These are phyloP conservation scores for Cryptosporidium viatorum DNA, from an alignment of 169 alveolate species.

Conservation along the genomic window DNA sequence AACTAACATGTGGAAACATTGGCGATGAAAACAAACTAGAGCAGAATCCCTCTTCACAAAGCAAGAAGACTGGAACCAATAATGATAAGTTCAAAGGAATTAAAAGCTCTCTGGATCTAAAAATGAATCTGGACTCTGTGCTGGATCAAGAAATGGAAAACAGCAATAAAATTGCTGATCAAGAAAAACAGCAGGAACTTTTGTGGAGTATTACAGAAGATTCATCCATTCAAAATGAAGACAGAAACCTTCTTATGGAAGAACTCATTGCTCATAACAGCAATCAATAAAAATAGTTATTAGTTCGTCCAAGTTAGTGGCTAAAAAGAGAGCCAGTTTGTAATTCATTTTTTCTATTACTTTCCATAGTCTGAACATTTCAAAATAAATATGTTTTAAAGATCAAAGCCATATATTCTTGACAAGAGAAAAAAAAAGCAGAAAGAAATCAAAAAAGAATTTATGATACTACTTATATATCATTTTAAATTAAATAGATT, in stretches of 20 bases:
- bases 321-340: neutral
- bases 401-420: too few species aligned
- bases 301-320: constrained; percentile 9
- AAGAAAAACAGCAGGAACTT: constrained; percentile 50
- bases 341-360: neutral
- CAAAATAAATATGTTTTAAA: too few species aligned
- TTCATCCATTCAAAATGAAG: constrained; percentile 27
- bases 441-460: neutral
- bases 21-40: neutral
- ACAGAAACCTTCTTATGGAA: constrained; percentile 13
- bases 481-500: constrained; percentile 10
- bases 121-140: constrained; percentile 9
- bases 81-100: neutral
- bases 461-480: neutral
- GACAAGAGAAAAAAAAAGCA: too few species aligned
- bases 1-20: neutral
- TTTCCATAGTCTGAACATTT: neutral
- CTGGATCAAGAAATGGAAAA: constrained; percentile 26
- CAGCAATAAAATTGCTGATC: neutral
- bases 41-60: neutral
- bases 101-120: neutral
- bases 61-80: neutral
- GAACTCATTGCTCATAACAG: constrained; percentile 24
- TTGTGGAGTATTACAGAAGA: constrained; percentile 60
- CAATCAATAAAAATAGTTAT: neutral